Percentiles rank a stretch among this genome's conserved stretches.
Conservation (phyloP, 108 stramenopile species). For the Seminavis robusta region DNA sequence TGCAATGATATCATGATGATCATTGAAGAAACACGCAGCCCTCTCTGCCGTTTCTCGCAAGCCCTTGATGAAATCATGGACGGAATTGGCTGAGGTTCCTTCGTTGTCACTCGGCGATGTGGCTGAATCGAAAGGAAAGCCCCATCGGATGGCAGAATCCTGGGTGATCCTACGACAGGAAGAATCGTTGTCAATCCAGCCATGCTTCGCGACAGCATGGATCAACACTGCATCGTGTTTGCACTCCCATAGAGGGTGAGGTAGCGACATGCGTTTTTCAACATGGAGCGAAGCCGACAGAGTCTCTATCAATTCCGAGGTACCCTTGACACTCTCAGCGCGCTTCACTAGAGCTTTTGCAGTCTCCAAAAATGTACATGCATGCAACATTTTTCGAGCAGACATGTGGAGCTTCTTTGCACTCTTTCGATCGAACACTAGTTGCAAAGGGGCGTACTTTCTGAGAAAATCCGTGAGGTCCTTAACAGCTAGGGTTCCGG, state of each 20-base stretch:
- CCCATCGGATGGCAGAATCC: slow-evolving; percentile 67
- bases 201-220: slow-evolving; percentile 69
- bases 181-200: slow-evolving; percentile 68
- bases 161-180: slow-evolving; percentile 39
- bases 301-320: not conserved
- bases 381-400: slow-evolving; percentile 31
- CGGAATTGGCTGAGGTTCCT: slow-evolving; percentile 10
- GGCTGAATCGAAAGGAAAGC: slow-evolving; percentile 52
- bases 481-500: slow-evolving; percentile 20
- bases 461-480: slow-evolving; percentile 45
- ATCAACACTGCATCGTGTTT: slow-evolving; percentile 71
- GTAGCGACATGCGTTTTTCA: slow-evolving; percentile 33
- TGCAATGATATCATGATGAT: not conserved
- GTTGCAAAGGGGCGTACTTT: slow-evolving; percentile 66
- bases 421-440: slow-evolving; percentile 51
- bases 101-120: not conserved
- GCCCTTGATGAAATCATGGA: slow-evolving; percentile 1
- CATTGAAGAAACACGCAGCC: not conserved
- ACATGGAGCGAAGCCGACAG: not conserved
- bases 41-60: slow-evolving; percentile 1
- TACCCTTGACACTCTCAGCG: too few relatives aligned
- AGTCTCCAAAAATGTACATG: slow-evolving; percentile 25
- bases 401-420: slow-evolving; percentile 34
- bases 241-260: slow-evolving; percentile 76
- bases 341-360: slow-evolving; percentile 13